Conservation (phyloP, 1,139 yeast genomes). For the Nakaseomyces nivariensis region DNA sequence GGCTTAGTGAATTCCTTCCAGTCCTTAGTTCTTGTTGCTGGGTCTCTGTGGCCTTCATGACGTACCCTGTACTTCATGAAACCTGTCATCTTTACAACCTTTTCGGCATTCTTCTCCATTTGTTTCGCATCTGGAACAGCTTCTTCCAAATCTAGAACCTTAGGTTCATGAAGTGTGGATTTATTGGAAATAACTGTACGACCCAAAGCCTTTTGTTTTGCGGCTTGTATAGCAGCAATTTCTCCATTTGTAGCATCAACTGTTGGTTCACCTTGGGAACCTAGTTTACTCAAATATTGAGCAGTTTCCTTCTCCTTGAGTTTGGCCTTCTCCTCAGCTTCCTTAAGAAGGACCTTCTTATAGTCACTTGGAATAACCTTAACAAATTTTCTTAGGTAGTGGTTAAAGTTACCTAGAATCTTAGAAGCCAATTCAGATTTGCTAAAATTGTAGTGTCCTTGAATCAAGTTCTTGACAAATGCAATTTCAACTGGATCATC, state of each 20-base stretch:
- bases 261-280: slow-evolving; percentile 63
- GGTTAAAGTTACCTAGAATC: slow-evolving; percentile 75
- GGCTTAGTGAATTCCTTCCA: slow-evolving; percentile 88
- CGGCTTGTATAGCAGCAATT: slow-evolving; percentile 34
- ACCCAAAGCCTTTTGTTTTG: slow-evolving; percentile 35
- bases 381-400: slow-evolving; percentile 80
- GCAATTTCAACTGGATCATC: slow-evolving; percentile 90
- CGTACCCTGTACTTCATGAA: slow-evolving; percentile 91
- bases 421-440: slow-evolving; percentile 83
- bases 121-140: slow-evolving; percentile 60
- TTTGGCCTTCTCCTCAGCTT: slow-evolving; percentile 44
- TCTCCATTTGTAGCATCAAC: slow-evolving; percentile 88
- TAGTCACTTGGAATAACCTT: slow-evolving; percentile 90
- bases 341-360: slow-evolving; percentile 78
- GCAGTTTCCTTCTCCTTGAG: slow-evolving; percentile 50
- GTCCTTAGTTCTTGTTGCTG: slow-evolving; percentile 69
- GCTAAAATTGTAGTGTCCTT: slow-evolving; percentile 92
- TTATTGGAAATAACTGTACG: slow-evolving; percentile 35
- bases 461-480: slow-evolving; percentile 83
- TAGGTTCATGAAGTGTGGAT: slow-evolving; percentile 56
- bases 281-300: slow-evolving; percentile 39
- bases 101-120: slow-evolving; percentile 49
- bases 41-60: slow-evolving; percentile 74
- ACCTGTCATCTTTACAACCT: slow-evolving; percentile 66
- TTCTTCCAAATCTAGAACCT: slow-evolving; percentile 83